These are phyloP conservation scores for Boletus reticulatus DNA, from an alignment of 768 basidiomycete genomes.

Conservation along the genomic window DNA sequence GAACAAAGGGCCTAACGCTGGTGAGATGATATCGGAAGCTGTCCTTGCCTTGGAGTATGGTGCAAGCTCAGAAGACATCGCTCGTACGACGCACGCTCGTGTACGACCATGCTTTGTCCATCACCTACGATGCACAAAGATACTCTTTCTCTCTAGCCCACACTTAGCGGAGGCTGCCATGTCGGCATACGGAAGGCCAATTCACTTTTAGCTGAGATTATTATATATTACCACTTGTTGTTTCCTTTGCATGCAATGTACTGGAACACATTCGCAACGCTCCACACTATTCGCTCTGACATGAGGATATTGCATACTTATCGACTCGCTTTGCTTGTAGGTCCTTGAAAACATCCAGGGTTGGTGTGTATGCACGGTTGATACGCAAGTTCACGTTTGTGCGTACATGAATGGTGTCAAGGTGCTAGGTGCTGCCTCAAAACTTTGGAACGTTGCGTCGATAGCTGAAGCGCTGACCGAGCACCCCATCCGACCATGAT, in stretches of 20 bases:
- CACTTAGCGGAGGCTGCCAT: constrained; percentile 89
- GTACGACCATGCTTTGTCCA: constrained; percentile 44
- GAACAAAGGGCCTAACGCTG: constrained; percentile 75
- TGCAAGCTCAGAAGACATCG: constrained; percentile 92
- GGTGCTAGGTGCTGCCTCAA: too few species aligned
- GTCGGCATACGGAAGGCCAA: constrained; percentile 77
- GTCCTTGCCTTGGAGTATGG: constrained; percentile 93
- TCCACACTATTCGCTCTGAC: neutral
- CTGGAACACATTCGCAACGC: constrained; percentile 12
- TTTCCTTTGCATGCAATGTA: constrained; percentile 22
- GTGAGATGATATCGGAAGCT: constrained; percentile 93
- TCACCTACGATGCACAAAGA: constrained; percentile 5
- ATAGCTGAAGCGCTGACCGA: too few species aligned
- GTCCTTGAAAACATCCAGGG: too few species aligned
- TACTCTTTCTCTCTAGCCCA: constrained; percentile 48
- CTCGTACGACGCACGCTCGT: constrained; percentile 89
- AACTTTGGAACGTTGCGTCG: too few species aligned
- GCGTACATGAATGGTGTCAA: too few species aligned
- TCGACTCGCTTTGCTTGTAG: neutral
- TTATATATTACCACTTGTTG: constrained; percentile 6
- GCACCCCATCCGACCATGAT: too few species aligned
- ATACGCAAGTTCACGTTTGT: too few species aligned
- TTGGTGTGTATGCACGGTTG: too few species aligned
- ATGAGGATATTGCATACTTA: too few species aligned
- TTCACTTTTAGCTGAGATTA: constrained; percentile 69